Conservation (phyloP, 192 early-diverging fungal species). For the Radiomyces spectabilis region DNA sequence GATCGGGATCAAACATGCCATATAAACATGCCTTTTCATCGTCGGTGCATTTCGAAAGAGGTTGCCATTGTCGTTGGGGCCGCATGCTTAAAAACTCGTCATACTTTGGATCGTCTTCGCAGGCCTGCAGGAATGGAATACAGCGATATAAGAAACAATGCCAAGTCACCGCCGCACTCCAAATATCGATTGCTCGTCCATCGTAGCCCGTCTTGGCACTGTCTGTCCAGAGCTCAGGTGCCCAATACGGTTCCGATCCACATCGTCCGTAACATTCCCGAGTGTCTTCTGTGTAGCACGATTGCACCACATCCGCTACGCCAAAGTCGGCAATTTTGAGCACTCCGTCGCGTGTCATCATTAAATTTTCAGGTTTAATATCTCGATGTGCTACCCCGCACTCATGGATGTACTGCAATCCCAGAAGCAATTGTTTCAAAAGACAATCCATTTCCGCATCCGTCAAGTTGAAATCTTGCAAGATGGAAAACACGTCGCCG, state of each 20-base stretch:
- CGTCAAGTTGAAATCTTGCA: conserved; percentile 68
- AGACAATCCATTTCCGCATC: conserved; percentile 79
- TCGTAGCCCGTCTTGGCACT: conserved; percentile 52
- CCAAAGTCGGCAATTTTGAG: conserved; percentile 99
- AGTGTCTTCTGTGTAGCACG: conserved; percentile 60
- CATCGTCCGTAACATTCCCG: conserved; percentile 80
- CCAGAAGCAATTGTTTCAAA: conserved; percentile 88
- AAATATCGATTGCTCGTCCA: conserved; percentile 81
- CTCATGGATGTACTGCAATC: conserved; percentile 83
- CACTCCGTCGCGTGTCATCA: conserved; percentile 66
- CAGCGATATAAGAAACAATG: conserved; percentile 70
- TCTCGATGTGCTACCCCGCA: conserved; percentile 95
- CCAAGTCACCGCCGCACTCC: conserved; percentile 89
- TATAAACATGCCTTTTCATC: conserved; percentile 24
- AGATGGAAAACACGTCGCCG: conserved; percentile 85
- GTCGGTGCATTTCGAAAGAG: neutral
- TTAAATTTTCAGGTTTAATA: conserved; percentile 81
- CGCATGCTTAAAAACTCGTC: neutral
- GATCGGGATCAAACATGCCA: conserved; percentile 31
- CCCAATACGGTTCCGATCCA: conserved; percentile 95
- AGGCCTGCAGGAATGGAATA: conserved; percentile 11
- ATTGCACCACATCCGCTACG: conserved; percentile 87
- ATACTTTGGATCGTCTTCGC: neutral
- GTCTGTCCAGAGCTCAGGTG: conserved; percentile 73
- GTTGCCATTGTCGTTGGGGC: neutral